phyloP scores from a whole-genome alignment of 352 stramenopile genomes.

The Phytophthora idaei region DNA sequence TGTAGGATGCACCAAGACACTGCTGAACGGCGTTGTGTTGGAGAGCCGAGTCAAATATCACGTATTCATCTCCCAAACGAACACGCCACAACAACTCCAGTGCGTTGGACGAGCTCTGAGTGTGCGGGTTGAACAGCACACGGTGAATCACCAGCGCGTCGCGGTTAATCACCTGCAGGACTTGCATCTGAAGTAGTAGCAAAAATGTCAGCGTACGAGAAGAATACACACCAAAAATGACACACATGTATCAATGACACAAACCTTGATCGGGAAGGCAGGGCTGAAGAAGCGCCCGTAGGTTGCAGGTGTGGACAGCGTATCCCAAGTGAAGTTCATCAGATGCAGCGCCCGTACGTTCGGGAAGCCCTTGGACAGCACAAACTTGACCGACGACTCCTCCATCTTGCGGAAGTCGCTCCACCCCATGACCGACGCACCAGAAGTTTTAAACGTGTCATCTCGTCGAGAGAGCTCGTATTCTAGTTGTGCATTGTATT shows the following conservation, averaged over 20 bases:
- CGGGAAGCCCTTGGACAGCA: slow-evolving; percentile 53
- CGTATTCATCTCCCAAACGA: slow-evolving; percentile 48
- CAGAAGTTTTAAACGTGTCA: slow-evolving; percentile 36
- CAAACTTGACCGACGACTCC: slow-evolving; percentile 44
- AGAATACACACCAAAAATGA: not conserved
- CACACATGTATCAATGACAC: not conserved
- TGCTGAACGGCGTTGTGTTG: slow-evolving; percentile 60
- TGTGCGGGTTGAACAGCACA: slow-evolving; percentile 61
- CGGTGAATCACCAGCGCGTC: slow-evolving; percentile 62
- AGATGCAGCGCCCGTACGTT: slow-evolving; percentile 39
- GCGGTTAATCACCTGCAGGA: slow-evolving; percentile 62
- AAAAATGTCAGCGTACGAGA: not conserved
- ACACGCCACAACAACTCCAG: slow-evolving; percentile 63
- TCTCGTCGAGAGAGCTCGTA: slow-evolving; percentile 35
- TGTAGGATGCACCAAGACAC: slow-evolving; percentile 52
- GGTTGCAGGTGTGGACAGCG: slow-evolving; percentile 34
- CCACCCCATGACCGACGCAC: slow-evolving; percentile 57
- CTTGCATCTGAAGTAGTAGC: slow-evolving; percentile 31
- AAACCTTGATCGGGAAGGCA: slow-evolving; percentile 39
- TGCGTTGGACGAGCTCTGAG: slow-evolving; percentile 54
- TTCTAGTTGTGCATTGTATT: slow-evolving; percentile 35
- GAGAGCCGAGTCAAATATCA: slow-evolving; percentile 61
- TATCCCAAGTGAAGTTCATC: slow-evolving; percentile 47
- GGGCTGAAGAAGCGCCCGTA: slow-evolving; percentile 50
- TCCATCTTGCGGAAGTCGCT: slow-evolving; percentile 53